Evolutionary conservation across 2,329 filamentous ascomycete genomes (phyloP), one percentile per base, ranked within the genome.

Genomic region (Diaporthe amygdali): DNA sequence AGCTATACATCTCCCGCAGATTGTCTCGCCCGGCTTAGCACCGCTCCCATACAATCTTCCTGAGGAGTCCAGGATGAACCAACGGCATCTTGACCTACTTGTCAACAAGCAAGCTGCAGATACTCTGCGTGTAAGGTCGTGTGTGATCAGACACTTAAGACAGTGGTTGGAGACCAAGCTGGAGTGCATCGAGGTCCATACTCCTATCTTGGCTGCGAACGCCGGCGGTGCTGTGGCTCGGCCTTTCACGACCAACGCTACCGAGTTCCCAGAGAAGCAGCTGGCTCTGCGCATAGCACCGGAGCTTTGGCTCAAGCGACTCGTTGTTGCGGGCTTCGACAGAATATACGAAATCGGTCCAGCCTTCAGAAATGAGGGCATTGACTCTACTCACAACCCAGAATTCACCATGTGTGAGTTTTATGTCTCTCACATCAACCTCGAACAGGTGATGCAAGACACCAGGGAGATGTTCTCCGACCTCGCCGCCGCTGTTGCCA

Each of bases 321-420:
- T 99, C 55, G 90, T 98, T 1, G 89, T 98, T 22, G 96, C 95
- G 63, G 96, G 95, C 2, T 91, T 98, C 73, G 93, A 97, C 76
- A 91, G 88, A 73, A 91, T 99, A 32, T 99, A 97, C 78, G 96
- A 99, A 82, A 95, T 99, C 74, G 96, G 96, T 0, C 92, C 94
- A 4, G 91, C 91, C 15, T 99, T 99, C 82, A 90, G 96, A 52
- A 99, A 99, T 79, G 96, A 99, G 84, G 94, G 94, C 80, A 84
- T 97, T 44, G 95, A 98, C 80, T 89, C 89, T 37, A 97, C 94
- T 0, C 96, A 99, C 80, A 99, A 99, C 78, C 96, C 96, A 0
- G 96, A 99, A 79, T 99, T 98, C 82, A 96, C 94, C 54, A 98
- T 94, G 72, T 98, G 96, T 85, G 96, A 99, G 82, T 98, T 97